Evolutionary conservation across 257 asterid genomes (phyloP).

Genomic region (Fraxinus pennsylvanica): DNA sequence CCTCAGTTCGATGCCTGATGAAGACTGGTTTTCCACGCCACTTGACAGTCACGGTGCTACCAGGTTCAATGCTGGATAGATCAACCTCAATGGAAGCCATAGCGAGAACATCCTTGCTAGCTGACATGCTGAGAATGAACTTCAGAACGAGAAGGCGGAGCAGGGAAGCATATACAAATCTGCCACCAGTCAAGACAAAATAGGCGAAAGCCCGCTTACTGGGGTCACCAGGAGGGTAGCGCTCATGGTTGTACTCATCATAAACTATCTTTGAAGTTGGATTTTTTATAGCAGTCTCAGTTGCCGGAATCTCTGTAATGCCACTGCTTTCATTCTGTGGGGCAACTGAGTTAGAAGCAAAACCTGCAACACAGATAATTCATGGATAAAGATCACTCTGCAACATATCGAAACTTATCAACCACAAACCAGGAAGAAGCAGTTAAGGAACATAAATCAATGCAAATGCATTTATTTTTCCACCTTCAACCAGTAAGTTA

Average conservation of each 20-base stretch:
- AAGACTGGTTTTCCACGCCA: slow-evolving; percentile 82
- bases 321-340: slow-evolving; percentile 47
- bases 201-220: slow-evolving; percentile 73
- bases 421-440: slow-evolving; percentile 1
- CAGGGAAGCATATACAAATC: slow-evolving; percentile 64
- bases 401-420: background rate
- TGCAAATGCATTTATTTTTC: background rate
- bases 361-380: slow-evolving; percentile 39
- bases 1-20: slow-evolving; percentile 59
- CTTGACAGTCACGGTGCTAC: slow-evolving; percentile 65
- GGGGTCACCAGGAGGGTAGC: slow-evolving; percentile 70
- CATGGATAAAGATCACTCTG: background rate
- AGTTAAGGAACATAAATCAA: background rate
- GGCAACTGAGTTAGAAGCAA: slow-evolving; percentile 50
- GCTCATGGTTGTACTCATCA: slow-evolving; percentile 60
- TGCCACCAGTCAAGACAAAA: slow-evolving; percentile 68
- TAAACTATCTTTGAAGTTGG: slow-evolving; percentile 56
- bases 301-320: slow-evolving; percentile 43
- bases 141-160: slow-evolving; percentile 61
- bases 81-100: slow-evolving; percentile 72
- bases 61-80: slow-evolving; percentile 63
- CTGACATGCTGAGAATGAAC: slow-evolving; percentile 70
- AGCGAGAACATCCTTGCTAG: slow-evolving; percentile 70
- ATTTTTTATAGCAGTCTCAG: slow-evolving; percentile 58
- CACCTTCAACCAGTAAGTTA: background rate